Conservation (phyloP, 805 yeast species). For the Ogataea sp. region DNA sequence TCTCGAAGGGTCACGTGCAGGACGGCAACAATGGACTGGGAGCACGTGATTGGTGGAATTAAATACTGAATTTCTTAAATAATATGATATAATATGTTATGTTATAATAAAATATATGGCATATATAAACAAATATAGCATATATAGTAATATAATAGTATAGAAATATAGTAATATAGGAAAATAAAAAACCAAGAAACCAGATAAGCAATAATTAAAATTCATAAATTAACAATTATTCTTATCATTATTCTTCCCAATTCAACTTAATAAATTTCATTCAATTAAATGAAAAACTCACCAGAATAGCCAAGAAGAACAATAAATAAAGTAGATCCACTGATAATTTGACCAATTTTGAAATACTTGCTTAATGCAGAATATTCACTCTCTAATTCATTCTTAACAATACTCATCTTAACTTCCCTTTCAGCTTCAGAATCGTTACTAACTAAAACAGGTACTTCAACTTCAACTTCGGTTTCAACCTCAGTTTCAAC, state of each 20-base stretch:
- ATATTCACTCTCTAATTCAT: constrained; percentile 24
- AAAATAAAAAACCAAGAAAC: too few species aligned
- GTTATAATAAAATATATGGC: too few species aligned
- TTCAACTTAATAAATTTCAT: too few species aligned
- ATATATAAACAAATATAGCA: too few species aligned
- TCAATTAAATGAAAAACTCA: constrained; percentile 21
- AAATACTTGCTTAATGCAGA: constrained; percentile 29
- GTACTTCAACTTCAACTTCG: constrained; percentile 19
- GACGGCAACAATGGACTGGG: too few species aligned
- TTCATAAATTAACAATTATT: constrained; percentile 1
- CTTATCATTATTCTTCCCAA: neutral
- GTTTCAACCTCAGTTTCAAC: constrained; percentile 21
- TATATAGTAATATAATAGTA: too few species aligned
- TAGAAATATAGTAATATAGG: too few species aligned
- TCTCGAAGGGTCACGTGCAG: too few species aligned
- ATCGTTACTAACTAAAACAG: neutral
- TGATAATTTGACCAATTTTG: constrained; percentile 30
- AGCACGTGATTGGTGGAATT: too few species aligned
- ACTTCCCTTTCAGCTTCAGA: constrained; percentile 15
- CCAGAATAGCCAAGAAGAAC: constrained; percentile 52
- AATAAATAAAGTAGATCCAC: constrained; percentile 38
- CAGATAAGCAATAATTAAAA: neutral
- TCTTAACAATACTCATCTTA: constrained; percentile 32
- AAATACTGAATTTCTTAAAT: too few species aligned
- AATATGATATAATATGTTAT: too few species aligned